Base-by-base conservation (phyloP, 2,329 filamentous ascomycete species). In the Bipolaris bicolor region DNA sequence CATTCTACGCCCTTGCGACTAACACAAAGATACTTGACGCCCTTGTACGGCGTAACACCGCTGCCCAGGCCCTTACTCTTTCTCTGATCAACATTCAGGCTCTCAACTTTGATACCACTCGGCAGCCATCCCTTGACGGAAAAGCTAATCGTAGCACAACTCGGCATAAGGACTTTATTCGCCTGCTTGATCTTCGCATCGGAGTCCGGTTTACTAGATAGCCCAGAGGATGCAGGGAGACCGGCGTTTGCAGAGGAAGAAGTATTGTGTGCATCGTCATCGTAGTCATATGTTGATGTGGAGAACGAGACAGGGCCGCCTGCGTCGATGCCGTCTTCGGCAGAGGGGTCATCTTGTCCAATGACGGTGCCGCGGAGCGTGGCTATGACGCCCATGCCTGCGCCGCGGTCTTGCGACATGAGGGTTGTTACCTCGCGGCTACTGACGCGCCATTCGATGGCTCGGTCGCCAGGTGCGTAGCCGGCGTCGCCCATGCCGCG, bases 21-120 rank as follows among this genome's bases (percentile, higher is more conserved):
- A 11, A 88, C 84, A 65, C 93, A 97, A 67, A 99, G 76, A 77
- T 99, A 99, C 79, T 99, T 99, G 64, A 99, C 95, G 1, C 95
- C 95, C 79, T 98, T 99, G 78, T 97, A 98, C 22, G 95, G 95
- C 78, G 92, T 96, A 37, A 98, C 87, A 2, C 90, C 87, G 64
- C 96, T 92, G 0, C 92, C 92, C 44, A 99, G 70, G 0, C 95
- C 95, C 55, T 89, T 86, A 76, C 91, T 96, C 79, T 89, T 92
- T 74, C 90, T 88, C n/a, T 86, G 81, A 73, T 88, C 86, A 13
- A 89, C 77, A n/a, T 80, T 80, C 60, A 89, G 70, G 64, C 82
- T 84, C 51, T 88, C 86, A 1, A 89, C 86, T 59, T 82, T 84
- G 65, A 89, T 81, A 3, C 86, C 86, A 63, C 86, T 88, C 0